phyloP scores from a whole-genome alignment of 2,329 filamentous ascomycete species.

The Daldinia eschscholtzii region DNA sequence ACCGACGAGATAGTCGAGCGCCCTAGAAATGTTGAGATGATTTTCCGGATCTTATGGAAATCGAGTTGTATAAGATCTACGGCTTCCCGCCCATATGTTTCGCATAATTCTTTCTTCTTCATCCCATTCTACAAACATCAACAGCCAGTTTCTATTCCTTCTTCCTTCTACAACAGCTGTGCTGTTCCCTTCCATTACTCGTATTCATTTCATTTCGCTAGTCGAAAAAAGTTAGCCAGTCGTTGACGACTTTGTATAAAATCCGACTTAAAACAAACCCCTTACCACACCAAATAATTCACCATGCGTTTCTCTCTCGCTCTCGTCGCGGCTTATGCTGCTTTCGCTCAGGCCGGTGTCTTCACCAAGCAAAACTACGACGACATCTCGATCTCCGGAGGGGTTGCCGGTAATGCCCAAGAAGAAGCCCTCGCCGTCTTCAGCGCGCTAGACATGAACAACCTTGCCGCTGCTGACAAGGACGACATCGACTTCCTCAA shows the following conservation, averaged over 20 bases:
- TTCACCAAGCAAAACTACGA: conserved; percentile 56
- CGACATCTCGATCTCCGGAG: conserved; percentile 62
- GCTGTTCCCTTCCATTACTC: conserved; percentile 47
- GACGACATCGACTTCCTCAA: conserved; percentile 64
- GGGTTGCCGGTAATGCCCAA: conserved; percentile 60
- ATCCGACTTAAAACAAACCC: conserved; percentile 2
- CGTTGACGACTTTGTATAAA: conserved; percentile 26
- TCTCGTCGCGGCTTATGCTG: conserved; percentile 44
- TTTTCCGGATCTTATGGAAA: conserved; percentile 40
- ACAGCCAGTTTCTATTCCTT: conserved; percentile 31
- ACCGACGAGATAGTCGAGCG: conserved; percentile 19
- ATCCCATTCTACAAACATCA: conserved; percentile 34
- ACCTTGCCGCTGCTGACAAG: conserved; percentile 60
- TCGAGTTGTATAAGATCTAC: conserved; percentile 45
- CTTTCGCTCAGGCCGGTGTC: conserved; percentile 44
- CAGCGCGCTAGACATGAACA: conserved; percentile 53
- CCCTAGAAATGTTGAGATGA: conserved; percentile 29
- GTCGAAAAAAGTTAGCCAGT: conserved; percentile 20
- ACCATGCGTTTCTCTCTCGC: conserved; percentile 49
- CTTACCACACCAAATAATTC: conserved; percentile 21
- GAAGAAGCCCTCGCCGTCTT: conserved; percentile 59
- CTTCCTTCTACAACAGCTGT: conserved; percentile 46
- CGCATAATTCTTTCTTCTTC: conserved; percentile 34
- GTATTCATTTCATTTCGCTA: conserved; percentile 31
- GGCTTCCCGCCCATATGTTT: conserved; percentile 29